These are phyloP conservation scores for Saccharomycodes ludwigii DNA, from an alignment of 805 yeast species.

Conservation along the genomic window DNA sequence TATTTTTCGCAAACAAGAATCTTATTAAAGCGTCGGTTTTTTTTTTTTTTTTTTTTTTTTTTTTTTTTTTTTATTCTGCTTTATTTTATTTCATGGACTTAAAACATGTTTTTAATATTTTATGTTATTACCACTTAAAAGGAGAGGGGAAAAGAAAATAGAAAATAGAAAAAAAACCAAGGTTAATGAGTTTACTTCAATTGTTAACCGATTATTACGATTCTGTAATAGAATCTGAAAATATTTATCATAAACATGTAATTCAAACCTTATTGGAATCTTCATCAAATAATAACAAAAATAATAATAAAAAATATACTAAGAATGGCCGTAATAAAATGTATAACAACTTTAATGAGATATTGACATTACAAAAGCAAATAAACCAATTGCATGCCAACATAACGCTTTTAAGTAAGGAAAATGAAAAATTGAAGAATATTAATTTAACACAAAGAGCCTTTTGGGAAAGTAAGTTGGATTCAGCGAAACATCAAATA, in stretches of 20 bases:
- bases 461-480: conserved; percentile 22
- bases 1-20: too few species aligned
- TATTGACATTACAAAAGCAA: conserved; percentile 24
- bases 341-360: conserved; percentile 15
- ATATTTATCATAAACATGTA: conserved; percentile 12
- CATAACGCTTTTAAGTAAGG: conserved; percentile 17
- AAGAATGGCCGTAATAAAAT: conserved; percentile 1
- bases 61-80: background rate
- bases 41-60: too few species aligned
- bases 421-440: conserved; percentile 21
- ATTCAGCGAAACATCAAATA: background rate
- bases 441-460: conserved; percentile 24
- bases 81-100: too few species aligned
- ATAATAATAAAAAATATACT: conserved; percentile 6
- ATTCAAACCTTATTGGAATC: too few species aligned
- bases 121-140: too few species aligned
- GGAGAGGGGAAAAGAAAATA: background rate
- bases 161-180: background rate
- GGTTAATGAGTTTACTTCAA: conserved; percentile 16
- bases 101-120: too few species aligned
- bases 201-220: conserved; percentile 17
- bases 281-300: conserved; percentile 18
- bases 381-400: conserved; percentile 23
- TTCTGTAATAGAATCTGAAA: conserved; percentile 18
- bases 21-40: too few species aligned